Evolutionary conservation across 2,329 filamentous ascomycete genomes (phyloP), one percentile per base, ranked within the genome.

Genomic region (Furcasterigmium furcatum): DNA sequence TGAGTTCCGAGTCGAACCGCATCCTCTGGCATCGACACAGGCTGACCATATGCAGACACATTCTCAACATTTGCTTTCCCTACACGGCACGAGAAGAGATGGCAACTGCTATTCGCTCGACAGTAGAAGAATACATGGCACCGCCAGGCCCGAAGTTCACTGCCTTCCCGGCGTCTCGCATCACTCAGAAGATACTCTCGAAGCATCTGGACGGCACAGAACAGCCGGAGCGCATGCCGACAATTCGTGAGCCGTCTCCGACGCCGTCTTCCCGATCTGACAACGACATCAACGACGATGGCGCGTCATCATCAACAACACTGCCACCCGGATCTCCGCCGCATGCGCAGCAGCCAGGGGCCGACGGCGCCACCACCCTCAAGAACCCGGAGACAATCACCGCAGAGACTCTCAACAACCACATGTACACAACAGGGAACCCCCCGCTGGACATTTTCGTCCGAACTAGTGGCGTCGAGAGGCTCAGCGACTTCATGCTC

Each of bases 21-120:
- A 27, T 40, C 12, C 14, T 10, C 1, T 36, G 39, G 32, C 8
- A 16, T 5, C 7, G 16, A 18, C 13, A 13, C 52, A 57, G 43
- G 53, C 49, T 39, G 34, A 19, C 13, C 7, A 16, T 9, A 3
- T 32, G 4, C 43, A 82, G 79, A 45, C 71, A 74, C 21, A 68
- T 79, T 24, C 73, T 99, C 43, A 99, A 99, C 62, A 91, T 99
- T 52, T 99, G 94, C 72, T 97, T 97, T 59, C 94, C 94, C 0
- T 99, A 99, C 61, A 97, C 94, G 0, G 95, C 91, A 5, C 81
- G 94, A 52, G 91, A 96, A 59, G 94, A 99, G 63, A 97, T 99
- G 54, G 95, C 92, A 1, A 84, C 87, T 4, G 89, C 92, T 6
- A 88, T 99, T 54, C 85, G 88, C 52, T 82, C 85, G 35, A 96